Conservation (phyloP, 1,284 basidiomycete genomes). For the Cryptococcus sp. region DNA sequence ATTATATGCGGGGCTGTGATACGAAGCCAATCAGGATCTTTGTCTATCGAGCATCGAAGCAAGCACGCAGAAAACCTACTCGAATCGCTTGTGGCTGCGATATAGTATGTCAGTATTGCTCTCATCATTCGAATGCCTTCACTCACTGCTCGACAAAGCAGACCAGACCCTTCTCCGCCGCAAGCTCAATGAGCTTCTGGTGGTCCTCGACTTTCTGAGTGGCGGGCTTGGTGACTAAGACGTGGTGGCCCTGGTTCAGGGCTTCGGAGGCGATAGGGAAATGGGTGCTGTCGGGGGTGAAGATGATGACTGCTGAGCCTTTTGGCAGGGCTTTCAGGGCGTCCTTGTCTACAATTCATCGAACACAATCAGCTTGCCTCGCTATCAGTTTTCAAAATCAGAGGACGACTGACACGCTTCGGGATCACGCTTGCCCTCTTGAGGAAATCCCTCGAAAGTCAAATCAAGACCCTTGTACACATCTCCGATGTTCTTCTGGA, state of each 20-base stretch:
- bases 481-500: constrained; percentile 76
- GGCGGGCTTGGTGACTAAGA: constrained; percentile 89
- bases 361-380: background rate
- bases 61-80: constrained; percentile 47
- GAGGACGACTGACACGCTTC: constrained; percentile 70
- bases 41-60: background rate
- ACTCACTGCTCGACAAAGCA: constrained; percentile 82
- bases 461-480: constrained; percentile 77
- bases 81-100: constrained; percentile 65
- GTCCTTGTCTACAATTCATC: constrained; percentile 64
- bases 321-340: constrained; percentile 78
- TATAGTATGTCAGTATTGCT: constrained; percentile 14
- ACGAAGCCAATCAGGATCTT: background rate
- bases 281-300: constrained; percentile 65
- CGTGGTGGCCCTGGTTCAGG: constrained; percentile 78
- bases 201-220: constrained; percentile 83
- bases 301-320: constrained; percentile 79
- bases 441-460: constrained; percentile 78
- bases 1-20: constrained; percentile 72
- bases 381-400: background rate
- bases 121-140: too few relatives aligned
- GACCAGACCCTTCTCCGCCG: constrained; percentile 74
- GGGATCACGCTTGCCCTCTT: constrained; percentile 66
- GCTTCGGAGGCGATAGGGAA: constrained; percentile 82
- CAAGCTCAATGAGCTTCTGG: constrained; percentile 69